phyloP scores from a whole-genome alignment of 768 basidiomycete species.

The Boletus coccyginus region DNA sequence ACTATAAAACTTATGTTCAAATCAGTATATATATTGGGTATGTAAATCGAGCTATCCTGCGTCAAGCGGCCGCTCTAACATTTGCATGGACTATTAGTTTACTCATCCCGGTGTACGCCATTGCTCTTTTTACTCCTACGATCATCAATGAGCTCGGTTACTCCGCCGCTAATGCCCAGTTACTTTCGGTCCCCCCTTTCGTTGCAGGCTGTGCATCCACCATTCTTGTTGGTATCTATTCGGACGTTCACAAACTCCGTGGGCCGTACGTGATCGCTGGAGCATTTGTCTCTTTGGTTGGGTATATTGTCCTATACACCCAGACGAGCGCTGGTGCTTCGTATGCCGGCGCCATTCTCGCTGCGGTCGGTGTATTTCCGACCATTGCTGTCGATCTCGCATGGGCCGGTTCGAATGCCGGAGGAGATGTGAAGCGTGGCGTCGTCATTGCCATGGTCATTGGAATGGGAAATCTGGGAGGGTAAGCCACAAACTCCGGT shows the following conservation, averaged over 20 bases:
- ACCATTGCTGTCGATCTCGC: constrained; percentile 47
- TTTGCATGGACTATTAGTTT: constrained; percentile 27
- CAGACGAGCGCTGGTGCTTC: constrained; percentile 20
- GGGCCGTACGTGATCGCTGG: constrained; percentile 51
- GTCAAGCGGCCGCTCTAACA: neutral
- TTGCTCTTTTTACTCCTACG: constrained; percentile 52
- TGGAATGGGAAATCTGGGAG: constrained; percentile 55
- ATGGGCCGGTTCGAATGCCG: constrained; percentile 55
- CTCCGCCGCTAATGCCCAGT: constrained; percentile 48
- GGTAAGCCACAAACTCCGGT: constrained; percentile 31
- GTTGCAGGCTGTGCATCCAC: constrained; percentile 45
- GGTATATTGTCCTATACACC: constrained; percentile 48
- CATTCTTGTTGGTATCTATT: constrained; percentile 39
- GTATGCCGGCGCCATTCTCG: constrained; percentile 49
- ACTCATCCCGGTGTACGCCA: constrained; percentile 44
- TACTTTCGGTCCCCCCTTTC: constrained; percentile 51
- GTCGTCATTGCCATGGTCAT: constrained; percentile 53
- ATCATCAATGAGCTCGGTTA: constrained; percentile 51
- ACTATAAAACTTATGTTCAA: constrained; percentile 41
- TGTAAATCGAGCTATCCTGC: constrained; percentile 2
- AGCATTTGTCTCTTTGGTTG: constrained; percentile 43
- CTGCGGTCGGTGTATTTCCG: constrained; percentile 52
- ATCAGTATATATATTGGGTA: constrained; percentile 42
- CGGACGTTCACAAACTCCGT: constrained; percentile 41
- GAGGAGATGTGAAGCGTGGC: constrained; percentile 53